Evolutionary conservation across 331 rosid species (phyloP).

Genomic region (Quercus phellos): DNA sequence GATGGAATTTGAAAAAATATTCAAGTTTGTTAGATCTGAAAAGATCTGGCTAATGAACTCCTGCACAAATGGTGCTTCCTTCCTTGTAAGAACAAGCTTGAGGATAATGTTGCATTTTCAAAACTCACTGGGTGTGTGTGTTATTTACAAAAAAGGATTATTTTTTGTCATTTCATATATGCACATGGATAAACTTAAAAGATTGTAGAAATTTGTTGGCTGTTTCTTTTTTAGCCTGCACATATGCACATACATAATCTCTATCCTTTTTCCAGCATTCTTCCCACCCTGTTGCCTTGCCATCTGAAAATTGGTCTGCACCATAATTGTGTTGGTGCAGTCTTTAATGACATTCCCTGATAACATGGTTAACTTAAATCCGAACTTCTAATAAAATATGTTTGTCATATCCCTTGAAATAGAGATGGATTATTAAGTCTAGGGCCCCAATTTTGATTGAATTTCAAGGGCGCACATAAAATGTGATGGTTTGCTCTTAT

Average conservation of each 20-base stretch:
- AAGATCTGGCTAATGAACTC: too few relatives aligned
- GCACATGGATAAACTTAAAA: background rate
- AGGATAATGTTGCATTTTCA: too few relatives aligned
- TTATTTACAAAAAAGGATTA: background rate
- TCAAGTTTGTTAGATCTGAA: background rate
- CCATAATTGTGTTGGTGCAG: background rate
- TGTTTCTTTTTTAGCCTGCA: background rate
- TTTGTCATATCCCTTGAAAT: background rate
- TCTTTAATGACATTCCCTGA: background rate
- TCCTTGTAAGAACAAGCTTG: too few relatives aligned
- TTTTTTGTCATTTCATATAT: background rate
- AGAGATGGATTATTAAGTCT: background rate
- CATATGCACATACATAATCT: background rate
- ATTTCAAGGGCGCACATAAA: background rate
- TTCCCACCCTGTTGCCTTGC: background rate
- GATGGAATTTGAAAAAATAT: background rate
- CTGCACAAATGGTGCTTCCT: too few relatives aligned
- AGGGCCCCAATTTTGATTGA: background rate
- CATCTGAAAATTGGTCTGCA: background rate
- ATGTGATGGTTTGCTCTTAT: background rate
- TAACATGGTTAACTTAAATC: background rate
- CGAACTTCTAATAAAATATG: background rate
- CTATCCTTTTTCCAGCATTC: background rate
- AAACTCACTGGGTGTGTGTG: too few relatives aligned
- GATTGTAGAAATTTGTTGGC: background rate